Conservation (phyloP, 208 protist genomes). For the Porcisia hertigi region DNA sequence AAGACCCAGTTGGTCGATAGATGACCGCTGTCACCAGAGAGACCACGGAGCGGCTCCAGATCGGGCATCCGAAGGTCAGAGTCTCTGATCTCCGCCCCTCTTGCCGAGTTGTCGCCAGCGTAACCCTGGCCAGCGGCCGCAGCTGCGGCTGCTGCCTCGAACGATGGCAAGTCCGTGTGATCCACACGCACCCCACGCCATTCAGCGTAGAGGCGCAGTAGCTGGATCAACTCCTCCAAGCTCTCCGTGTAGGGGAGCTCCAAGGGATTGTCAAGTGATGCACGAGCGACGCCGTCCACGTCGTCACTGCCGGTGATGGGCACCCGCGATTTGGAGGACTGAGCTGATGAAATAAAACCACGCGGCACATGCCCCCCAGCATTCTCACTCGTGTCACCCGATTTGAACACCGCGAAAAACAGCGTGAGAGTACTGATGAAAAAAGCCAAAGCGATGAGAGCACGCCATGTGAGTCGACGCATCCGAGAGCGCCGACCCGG, state of each 20-base stretch:
- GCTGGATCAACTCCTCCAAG: conserved; percentile 18
- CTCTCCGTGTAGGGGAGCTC: conserved; percentile 18
- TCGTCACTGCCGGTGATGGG: not conserved
- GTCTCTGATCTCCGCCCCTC: not conserved
- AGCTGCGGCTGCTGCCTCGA: not conserved
- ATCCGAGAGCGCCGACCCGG: conserved; percentile 13
- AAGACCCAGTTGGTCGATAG: conserved; percentile 13
- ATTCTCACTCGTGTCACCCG: not conserved
- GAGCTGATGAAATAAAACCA: not conserved
- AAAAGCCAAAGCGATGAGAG: not conserved
- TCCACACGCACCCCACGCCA: conserved; percentile 13
- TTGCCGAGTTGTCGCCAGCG: not conserved
- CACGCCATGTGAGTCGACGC: not conserved
- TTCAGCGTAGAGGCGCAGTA: conserved; percentile 22
- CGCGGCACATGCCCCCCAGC: not conserved
- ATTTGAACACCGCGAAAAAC: not conserved
- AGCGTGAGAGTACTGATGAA: not conserved
- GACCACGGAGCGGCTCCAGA: not conserved
- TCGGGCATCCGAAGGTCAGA: conserved; percentile 1
- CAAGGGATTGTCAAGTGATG: not conserved
- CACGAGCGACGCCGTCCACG: not conserved
- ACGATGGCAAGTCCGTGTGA: not conserved
- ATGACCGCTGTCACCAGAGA: not conserved
- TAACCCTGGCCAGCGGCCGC: not conserved
- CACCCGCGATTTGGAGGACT: not conserved